Evolutionary conservation across 257 asterid genomes (phyloP), one percentile per base, ranked within the genome.

Genomic region (Solanum ossicruentum): DNA sequence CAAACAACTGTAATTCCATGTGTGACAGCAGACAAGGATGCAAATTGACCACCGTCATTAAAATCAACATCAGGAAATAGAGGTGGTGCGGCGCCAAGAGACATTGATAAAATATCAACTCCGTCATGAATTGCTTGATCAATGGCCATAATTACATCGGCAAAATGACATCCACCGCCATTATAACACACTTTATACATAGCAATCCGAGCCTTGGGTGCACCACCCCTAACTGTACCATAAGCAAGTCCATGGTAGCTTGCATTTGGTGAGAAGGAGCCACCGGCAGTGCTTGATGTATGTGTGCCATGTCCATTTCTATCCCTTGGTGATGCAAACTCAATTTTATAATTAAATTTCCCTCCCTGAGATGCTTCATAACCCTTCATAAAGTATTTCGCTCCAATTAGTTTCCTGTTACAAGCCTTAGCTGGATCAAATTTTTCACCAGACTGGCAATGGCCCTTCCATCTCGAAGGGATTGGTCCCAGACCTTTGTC

Each of bases 51-150:
- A 20, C 65, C 65, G 5, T 57, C 65, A 4, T 21, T 20, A 20
- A 9, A 81, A 49, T 88, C 89, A 3, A 65, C 47, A 28, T 88
- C 92, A 0, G 89, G 69, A 12, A 12, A 87, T 87, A 57, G 23
- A 86, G 10, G 77, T 36, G 49, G 11, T 8, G 4, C 45, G 0
- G 12, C 9, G 10, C 89, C 89, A 7, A 88, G 49, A 1, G 93
- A 90, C 2, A 88, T 3, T 3, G 93, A 90, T 79, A 90, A 16
- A 43, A 89, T 72, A 20, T 90, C 89, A 12, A 90, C 91, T n/a
- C 92, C 86, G 28, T 90, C 93, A 83, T 88, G 88, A 41, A 91
- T 86, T 32, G 92, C 92, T 78, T 84, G 85, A 51, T 90, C 90
- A 10, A 90, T 83, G 18, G 91, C 92, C 72, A 85, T 87, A 8